A percentile compares a stretch with the other conserved stretches of the same genome.
Conservation (phyloP, 768 basidiomycete species). For the Kwoniella dejecticola region DNA sequence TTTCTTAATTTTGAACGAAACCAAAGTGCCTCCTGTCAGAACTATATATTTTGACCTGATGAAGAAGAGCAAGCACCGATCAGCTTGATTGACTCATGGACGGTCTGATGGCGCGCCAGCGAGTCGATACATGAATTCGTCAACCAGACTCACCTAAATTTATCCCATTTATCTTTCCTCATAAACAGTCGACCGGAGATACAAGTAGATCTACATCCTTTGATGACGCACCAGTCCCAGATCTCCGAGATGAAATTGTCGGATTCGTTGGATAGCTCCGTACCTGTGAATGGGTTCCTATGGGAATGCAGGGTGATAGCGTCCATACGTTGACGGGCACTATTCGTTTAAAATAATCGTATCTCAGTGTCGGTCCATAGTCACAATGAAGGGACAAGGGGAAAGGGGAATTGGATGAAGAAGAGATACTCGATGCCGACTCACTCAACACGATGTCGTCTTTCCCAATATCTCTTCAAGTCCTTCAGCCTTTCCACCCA, state of each 20-base stretch:
- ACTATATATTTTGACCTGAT: constrained; percentile 67
- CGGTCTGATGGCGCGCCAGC: too few relatives aligned
- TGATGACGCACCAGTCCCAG: constrained; percentile 85
- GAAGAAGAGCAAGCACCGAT: neutral
- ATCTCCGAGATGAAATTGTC: constrained; percentile 62
- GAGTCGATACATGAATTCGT: too few relatives aligned
- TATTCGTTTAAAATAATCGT: too few relatives aligned
- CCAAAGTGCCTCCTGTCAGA: constrained; percentile 72
- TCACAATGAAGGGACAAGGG: too few relatives aligned
- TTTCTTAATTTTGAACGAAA: constrained; percentile 69
- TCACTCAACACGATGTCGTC: constrained; percentile 69
- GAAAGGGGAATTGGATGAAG: too few relatives aligned
- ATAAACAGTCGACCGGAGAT: constrained; percentile 74
- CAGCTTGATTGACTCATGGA: too few relatives aligned
- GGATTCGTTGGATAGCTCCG: constrained; percentile 25
- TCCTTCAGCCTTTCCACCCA: constrained; percentile 79
- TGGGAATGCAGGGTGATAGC: constrained; percentile 22
- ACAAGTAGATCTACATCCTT: constrained; percentile 73
- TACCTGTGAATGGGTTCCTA: constrained; percentile 34
- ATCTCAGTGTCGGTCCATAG: too few relatives aligned
- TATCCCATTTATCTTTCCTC: constrained; percentile 69
- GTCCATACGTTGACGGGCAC: constrained; percentile 50
- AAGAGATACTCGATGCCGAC: constrained; percentile 19
- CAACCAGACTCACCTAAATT: constrained; percentile 78
- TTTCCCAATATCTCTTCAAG: constrained; percentile 76